phyloP scores from a whole-genome alignment of 768 basidiomycete genomes.

The Phanerodontia chrysosporium region DNA sequence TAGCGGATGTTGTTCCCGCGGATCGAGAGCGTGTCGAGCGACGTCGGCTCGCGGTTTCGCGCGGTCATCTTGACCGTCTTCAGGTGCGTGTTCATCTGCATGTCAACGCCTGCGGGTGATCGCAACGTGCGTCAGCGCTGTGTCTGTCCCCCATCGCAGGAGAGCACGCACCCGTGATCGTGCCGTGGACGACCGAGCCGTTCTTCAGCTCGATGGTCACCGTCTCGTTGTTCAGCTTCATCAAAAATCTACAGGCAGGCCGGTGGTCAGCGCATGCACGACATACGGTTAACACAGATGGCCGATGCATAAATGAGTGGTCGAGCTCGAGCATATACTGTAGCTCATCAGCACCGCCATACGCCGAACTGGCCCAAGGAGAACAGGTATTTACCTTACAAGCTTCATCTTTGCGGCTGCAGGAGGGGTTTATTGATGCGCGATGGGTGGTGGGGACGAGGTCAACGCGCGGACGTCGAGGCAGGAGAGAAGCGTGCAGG shows the following conservation, averaged over 20 bases:
- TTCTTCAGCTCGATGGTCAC: slow-evolving; percentile 98
- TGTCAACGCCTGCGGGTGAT: slow-evolving; percentile 82
- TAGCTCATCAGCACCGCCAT: not conserved
- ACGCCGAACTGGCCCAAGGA: not conserved
- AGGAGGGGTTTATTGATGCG: not conserved
- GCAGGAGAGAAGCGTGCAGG: not conserved
- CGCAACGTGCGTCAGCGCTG: slow-evolving; percentile 4
- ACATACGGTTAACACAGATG: not conserved
- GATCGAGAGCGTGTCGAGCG: slow-evolving; percentile 89
- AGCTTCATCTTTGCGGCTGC: slow-evolving; percentile 64
- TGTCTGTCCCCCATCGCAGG: not conserved
- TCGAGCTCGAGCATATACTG: slow-evolving; percentile 5
- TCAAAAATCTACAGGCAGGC: slow-evolving; percentile 71
- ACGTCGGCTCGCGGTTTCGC: slow-evolving; percentile 80
- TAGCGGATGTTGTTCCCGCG: slow-evolving; percentile 97
- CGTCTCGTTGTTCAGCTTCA: slow-evolving; percentile 99
- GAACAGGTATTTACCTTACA: slow-evolving; percentile 52
- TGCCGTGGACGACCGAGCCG: slow-evolving; percentile 91
- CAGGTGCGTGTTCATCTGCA: slow-evolving; percentile 99
- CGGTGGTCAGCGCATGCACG: slow-evolving; percentile 13
- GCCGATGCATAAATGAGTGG: not conserved
- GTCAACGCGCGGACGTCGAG: slow-evolving; percentile 4
- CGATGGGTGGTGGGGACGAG: not conserved
- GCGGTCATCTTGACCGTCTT: slow-evolving; percentile 98
- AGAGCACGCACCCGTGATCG: slow-evolving; percentile 78